phyloP scores from a whole-genome alignment of 768 basidiomycete species.

The Gloeopeniophorella convolvens region DNA sequence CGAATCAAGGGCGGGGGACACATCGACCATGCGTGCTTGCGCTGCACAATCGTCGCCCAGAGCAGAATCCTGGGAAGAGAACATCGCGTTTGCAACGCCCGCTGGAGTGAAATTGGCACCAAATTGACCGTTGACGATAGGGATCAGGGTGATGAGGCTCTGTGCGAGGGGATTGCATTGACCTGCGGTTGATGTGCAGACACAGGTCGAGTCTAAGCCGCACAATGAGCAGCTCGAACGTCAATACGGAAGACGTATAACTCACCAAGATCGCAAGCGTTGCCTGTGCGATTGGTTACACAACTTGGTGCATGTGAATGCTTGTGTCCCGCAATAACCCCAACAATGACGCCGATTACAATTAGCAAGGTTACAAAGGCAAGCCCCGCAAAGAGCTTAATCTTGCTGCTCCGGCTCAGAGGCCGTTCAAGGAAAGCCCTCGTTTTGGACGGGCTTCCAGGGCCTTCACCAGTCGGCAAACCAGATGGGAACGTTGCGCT shows the following conservation, averaged over 20 bases:
- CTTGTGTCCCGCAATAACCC: constrained; percentile 34
- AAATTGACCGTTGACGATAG: constrained; percentile 43
- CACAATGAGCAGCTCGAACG: constrained; percentile 5
- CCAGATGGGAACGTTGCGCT: background rate
- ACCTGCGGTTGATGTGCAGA: constrained; percentile 41
- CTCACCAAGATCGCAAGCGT: constrained; percentile 51
- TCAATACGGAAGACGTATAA: constrained; percentile 3
- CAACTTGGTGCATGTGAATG: constrained; percentile 29
- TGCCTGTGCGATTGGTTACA: constrained; percentile 40
- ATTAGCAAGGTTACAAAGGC: constrained; percentile 26
- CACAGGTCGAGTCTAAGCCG: constrained; percentile 52
- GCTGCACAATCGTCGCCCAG: constrained; percentile 41
- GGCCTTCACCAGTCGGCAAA: background rate
- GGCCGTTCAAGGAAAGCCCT: constrained; percentile 1
- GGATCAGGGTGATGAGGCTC: constrained; percentile 43
- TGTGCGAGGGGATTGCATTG: constrained; percentile 50
- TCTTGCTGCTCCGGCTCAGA: constrained; percentile 13
- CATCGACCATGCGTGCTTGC: constrained; percentile 51
- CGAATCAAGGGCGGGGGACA: constrained; percentile 38
- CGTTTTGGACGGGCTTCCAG: constrained; percentile 1
- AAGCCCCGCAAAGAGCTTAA: constrained; percentile 13
- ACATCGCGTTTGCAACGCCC: constrained; percentile 43
- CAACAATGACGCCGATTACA: constrained; percentile 38
- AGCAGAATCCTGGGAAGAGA: constrained; percentile 41
- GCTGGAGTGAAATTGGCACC: constrained; percentile 37